Evolutionary conservation across 2,329 filamentous ascomycete species (phyloP), one percentile per base, ranked within the genome.

Genomic region (Purpureocillium lavendulum): DNA sequence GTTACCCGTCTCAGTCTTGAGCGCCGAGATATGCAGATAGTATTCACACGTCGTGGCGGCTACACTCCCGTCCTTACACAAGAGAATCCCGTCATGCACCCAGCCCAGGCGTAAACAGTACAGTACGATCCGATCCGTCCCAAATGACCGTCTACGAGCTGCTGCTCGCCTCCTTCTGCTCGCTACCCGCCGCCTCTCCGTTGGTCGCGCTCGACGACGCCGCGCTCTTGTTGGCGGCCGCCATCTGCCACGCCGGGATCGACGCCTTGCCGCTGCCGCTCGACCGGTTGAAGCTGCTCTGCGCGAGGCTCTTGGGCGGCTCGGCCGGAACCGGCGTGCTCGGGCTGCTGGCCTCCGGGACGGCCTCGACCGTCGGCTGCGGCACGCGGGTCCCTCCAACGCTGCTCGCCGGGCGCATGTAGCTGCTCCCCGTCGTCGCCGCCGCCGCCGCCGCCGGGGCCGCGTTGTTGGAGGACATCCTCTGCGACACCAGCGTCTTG

Each of bases 241-340:
- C 81, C 71, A 87, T 75, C 62, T 89, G 84, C 84, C 84, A 89
- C 4, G 83, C 77, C 4, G 84, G 84, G 49, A 89, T 89, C 10
- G 82, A 79, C 10, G 83, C 82, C 61, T 75, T 80, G 28, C 62
- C 65, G 12, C 60, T 53, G 30, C 72, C 50, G 35, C 48, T 11
- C 7, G 71, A 65, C 43, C 56, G 46, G 46, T 49, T 59, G 31
- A 56, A 55, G 38, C 41, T 53, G 44, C 45, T 51, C 40, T 54
- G 51, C 34, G 50, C 48, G 1, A 45, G 49, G 18, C 57, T 54
- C 51, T 64, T 61, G 26, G 58, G 45, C 16, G 56, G 40, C 40
- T 65, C 60, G 4, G 54, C 44, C 26, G 41, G 41, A 10, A 31
- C 17, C 14, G 55, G 45, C n/a, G 54, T 49, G 33, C 49, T 45